Base-by-base conservation (phyloP, 2,329 filamentous ascomycete species). In the Diaporthe eres region DNA sequence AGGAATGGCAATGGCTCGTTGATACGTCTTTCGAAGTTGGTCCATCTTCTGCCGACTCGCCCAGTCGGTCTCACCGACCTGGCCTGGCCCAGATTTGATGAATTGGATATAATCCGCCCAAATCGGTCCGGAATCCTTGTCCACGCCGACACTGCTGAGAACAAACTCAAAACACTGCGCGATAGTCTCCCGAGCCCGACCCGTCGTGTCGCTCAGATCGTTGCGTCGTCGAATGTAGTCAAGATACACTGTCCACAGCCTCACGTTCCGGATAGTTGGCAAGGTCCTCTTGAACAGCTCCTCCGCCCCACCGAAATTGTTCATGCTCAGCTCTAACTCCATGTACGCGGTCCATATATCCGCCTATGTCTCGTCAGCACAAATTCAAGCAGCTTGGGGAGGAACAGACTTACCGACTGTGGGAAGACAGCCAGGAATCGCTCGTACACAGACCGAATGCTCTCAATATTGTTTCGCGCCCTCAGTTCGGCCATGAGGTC, bases 41-140 rank as follows among this genome's bases (percentile, higher is more conserved):
- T 99, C 97, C 94, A 98, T 98, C 88, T 99, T 99, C 82, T 98
- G 97, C 85, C 96, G 94, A 82, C 98, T 97, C 84, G 98, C 96
- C 97, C 97, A 99, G 75, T 91, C 93, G 75, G 89, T 93, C 58
- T 96, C 97, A 37, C 96, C 96, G 75, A 97, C 91, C 75, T 92
- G 92, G 8, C 97, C 97, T 1, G 97, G 97, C 0, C 94, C 95
- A 53, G 92, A 94, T 82, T 95, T 96, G 84, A 98, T 91, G 82
- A 99, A 98, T 79, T 97, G 92, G 77, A 99, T 93, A 81, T 98
- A 98, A 79, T 99, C 97, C 76, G 94, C 91, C 97, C 97, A 99
- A 74, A 99, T 93, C 78, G 90, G 91, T 49, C 95, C 96, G 15
- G 96, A 93, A 81, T 98, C 95, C 81, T 95, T 94, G 85, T 99